Percentiles rank a stretch among this genome's conserved stretches.
phyloP scores from a whole-genome alignment of 345 rosid species.

The Citrus reticulata region DNA sequence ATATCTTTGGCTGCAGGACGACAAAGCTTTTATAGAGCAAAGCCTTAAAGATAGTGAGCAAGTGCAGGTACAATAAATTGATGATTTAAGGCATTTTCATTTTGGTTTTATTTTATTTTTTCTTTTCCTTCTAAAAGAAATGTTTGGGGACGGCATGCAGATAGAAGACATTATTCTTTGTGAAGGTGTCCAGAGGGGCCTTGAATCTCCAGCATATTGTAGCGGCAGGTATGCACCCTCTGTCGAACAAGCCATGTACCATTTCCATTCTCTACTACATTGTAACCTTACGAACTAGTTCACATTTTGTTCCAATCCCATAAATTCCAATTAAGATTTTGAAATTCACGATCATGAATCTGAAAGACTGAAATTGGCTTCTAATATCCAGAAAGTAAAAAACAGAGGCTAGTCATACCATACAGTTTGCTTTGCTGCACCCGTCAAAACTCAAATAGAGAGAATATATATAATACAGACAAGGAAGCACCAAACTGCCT shows the following conservation, averaged over 20 bases:
- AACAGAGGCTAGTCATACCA: too few species aligned
- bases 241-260: constrained; percentile 74
- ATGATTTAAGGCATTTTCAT: neutral
- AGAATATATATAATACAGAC: too few species aligned
- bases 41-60: constrained; percentile 69
- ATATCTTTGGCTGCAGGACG: constrained; percentile 44
- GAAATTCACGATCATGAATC: too few species aligned
- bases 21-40: constrained; percentile 51
- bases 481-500: too few species aligned
- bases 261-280: constrained; percentile 59
- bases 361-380: too few species aligned
- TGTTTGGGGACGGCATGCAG: constrained; percentile 30
- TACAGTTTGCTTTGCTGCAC: too few species aligned
- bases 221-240: constrained; percentile 70
- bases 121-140: neutral
- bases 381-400: too few species aligned
- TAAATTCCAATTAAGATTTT: too few species aligned
- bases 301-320: too few species aligned
- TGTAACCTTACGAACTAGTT: constrained; percentile 28
- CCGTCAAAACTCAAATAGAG: too few species aligned
- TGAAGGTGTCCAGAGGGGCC: constrained; percentile 77
- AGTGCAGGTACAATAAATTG: constrained; percentile 51
- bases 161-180: constrained; percentile 68
- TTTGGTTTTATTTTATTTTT: neutral
- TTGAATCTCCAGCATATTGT: constrained; percentile 64